Evolutionary conservation across 1,139 yeast genomes (phyloP).

Genomic region (Komagataea norvegica): DNA sequence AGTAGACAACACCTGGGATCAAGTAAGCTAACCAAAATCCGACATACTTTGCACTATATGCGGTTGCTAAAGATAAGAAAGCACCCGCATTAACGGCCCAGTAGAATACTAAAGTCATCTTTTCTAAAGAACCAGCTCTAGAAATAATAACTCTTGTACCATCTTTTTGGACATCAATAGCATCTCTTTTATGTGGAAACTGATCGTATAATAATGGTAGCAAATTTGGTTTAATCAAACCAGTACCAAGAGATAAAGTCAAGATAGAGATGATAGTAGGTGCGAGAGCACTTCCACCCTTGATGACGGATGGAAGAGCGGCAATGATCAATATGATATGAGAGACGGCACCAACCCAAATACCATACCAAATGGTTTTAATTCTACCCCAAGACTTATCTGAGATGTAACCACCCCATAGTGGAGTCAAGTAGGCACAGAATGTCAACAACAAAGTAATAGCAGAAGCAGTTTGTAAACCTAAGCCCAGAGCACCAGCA

Average conservation of each 20-base stretch:
- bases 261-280: conserved; percentile 56
- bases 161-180: conserved; percentile 50
- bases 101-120: conserved; percentile 73
- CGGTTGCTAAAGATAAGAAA: conserved; percentile 70
- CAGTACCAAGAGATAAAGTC: conserved; percentile 72
- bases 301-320: conserved; percentile 60
- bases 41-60: conserved; percentile 61
- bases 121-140: conserved; percentile 65
- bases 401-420: conserved; percentile 71
- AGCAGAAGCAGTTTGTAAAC: conserved; percentile 66
- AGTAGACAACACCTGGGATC: conserved; percentile 49
- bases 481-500: conserved; percentile 58
- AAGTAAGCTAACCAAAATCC: conserved; percentile 79
- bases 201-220: conserved; percentile 81
- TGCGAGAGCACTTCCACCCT: conserved; percentile 42
- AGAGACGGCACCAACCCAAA: conserved; percentile 58
- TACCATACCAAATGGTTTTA: conserved; percentile 59
- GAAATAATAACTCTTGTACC: conserved; percentile 72
- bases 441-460: conserved; percentile 73
- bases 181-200: conserved; percentile 51
- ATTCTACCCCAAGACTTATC: conserved; percentile 73
- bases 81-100: conserved; percentile 81
- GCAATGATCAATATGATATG: conserved; percentile 64
- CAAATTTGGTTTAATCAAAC: conserved; percentile 77
- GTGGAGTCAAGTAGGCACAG: conserved; percentile 79